Percentiles rank a stretch among this genome's conserved stretches.
phyloP scores from a whole-genome alignment of 192 early-diverging fungal genomes.

The Spizellomyces punctatus region DNA sequence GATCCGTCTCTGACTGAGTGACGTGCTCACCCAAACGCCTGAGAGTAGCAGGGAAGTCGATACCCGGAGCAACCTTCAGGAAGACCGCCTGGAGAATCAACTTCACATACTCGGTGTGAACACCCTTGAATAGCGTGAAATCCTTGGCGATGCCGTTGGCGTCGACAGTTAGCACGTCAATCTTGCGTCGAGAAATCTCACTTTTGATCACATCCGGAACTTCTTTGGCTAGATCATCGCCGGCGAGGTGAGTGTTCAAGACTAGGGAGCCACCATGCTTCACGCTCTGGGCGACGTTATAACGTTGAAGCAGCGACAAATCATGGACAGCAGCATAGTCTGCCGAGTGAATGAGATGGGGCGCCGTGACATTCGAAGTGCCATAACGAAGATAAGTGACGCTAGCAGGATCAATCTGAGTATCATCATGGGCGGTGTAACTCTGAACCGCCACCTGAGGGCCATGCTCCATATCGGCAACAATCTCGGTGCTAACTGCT shows the following conservation, averaged over 20 bases:
- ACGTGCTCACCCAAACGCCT: conserved; percentile 20
- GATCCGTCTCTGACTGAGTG: conserved; percentile 15
- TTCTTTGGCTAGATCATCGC: conserved; percentile 69
- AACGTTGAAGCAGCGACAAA: conserved; percentile 54
- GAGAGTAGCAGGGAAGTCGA: conserved; percentile 30
- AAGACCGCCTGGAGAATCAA: conserved; percentile 63
- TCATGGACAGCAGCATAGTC: conserved; percentile 70
- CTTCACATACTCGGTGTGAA: conserved; percentile 46
- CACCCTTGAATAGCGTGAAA: conserved; percentile 54
- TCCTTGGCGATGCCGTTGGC: conserved; percentile 63
- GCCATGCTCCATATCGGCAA: conserved; percentile 42
- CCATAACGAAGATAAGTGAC: conserved; percentile 63
- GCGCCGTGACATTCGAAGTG: conserved; percentile 30
- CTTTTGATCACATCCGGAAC: conserved; percentile 66
- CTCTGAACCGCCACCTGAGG: conserved; percentile 41
- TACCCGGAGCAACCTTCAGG: conserved; percentile 46
- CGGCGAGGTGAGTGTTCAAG: conserved; percentile 61
- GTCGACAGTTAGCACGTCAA: conserved; percentile 68
- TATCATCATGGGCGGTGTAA: conserved; percentile 55
- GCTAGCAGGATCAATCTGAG: conserved; percentile 60
- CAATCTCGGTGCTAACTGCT: conserved; percentile 51
- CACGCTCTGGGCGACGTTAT: conserved; percentile 61
- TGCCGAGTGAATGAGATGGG: conserved; percentile 46
- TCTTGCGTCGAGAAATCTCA: conserved; percentile 49
- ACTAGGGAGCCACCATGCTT: conserved; percentile 56